These are phyloP conservation scores for Eremothecium sinecaudum DNA, from an alignment of 1,139 yeast species.

Conservation along the genomic window DNA sequence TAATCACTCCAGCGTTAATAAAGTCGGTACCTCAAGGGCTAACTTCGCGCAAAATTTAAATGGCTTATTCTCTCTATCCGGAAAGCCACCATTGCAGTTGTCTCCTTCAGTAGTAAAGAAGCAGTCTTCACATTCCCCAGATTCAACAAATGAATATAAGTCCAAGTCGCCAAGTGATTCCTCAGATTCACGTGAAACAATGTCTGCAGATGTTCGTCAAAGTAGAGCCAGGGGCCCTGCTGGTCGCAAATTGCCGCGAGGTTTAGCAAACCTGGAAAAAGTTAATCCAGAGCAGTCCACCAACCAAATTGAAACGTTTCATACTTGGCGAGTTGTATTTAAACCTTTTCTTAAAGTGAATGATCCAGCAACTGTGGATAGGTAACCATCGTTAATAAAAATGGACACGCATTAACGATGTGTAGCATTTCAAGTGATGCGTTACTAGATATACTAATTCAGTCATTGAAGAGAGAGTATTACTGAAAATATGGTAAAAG, in stretches of 20 bases:
- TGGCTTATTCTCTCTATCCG: slow-evolving; percentile 58
- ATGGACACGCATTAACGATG: no score
- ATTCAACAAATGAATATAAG: neutral
- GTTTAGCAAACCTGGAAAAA: slow-evolving; percentile 40
- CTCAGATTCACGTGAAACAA: slow-evolving; percentile 8
- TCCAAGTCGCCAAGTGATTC: neutral
- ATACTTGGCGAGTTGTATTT: slow-evolving; percentile 19
- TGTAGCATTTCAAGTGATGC: no score
- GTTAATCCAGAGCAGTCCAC: slow-evolving; percentile 35
- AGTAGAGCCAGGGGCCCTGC: slow-evolving; percentile 67
- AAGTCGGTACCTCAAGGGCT: slow-evolving; percentile 23
- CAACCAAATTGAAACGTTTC: slow-evolving; percentile 18
- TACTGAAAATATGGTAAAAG: no score
- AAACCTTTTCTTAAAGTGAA: no score
- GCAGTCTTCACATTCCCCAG: slow-evolving; percentile 9
- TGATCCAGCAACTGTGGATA: no score
- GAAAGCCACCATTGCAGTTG: slow-evolving; percentile 43
- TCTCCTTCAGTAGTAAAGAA: slow-evolving; percentile 23
- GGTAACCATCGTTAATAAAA: no score
- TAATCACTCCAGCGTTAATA: slow-evolving; percentile 6
- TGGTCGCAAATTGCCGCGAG: slow-evolving; percentile 63
- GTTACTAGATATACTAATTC: no score
- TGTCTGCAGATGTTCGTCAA: slow-evolving; percentile 35
- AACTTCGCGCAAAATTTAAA: slow-evolving; percentile 48
- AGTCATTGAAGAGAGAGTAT: no score